These are phyloP conservation scores for Tolypocladium paradoxum DNA, from an alignment of 2,329 filamentous ascomycete species.

Conservation along the genomic window DNA sequence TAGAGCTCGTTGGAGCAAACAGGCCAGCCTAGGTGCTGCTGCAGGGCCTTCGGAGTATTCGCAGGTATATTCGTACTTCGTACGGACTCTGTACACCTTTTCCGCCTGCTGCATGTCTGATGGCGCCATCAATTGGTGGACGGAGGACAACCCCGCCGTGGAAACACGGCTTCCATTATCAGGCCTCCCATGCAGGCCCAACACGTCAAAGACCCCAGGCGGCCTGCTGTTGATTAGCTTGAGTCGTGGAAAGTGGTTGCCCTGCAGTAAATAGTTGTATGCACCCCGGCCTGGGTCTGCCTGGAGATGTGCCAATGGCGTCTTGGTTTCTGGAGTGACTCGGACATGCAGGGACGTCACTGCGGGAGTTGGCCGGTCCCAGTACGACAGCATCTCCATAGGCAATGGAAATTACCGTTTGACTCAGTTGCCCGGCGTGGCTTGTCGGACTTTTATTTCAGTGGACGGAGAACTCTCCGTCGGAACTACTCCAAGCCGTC, in stretches of 20 bases:
- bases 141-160: not conserved
- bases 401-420: not conserved
- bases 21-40: too few relatives aligned
- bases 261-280: not conserved
- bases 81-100: not conserved
- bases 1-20: not conserved
- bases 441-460: not conserved
- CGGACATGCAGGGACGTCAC: not conserved
- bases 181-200: not conserved
- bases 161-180: not conserved
- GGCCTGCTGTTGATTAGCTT: not conserved
- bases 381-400: not conserved
- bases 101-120: not conserved
- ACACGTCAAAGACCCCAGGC: not conserved
- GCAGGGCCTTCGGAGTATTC: not conserved
- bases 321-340: not conserved
- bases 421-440: not conserved
- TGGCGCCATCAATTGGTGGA: not conserved
- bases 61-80: not conserved
- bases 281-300: not conserved
- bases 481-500: not conserved
- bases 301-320: not conserved
- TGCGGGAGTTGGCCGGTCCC: not conserved
- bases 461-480: not conserved
- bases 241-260: not conserved